A percentile compares a stretch with the other conserved stretches of the same genome.
phyloP scores from a whole-genome alignment of 2,329 filamentous ascomycete genomes.

The Penicillium paneum region DNA sequence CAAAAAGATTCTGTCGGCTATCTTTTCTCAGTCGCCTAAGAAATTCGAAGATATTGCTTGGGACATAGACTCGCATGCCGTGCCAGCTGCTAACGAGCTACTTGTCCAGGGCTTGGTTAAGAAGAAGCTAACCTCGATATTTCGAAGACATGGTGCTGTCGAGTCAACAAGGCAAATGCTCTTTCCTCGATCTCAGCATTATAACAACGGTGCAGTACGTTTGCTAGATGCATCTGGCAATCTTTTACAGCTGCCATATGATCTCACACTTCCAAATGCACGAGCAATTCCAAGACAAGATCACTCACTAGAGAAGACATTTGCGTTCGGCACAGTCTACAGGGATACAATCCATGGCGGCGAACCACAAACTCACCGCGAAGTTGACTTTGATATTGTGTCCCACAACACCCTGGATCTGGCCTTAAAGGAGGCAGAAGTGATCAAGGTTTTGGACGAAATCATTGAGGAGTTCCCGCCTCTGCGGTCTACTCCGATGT shows the following conservation, averaged over 20 bases:
- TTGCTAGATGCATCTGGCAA: slow-evolving; percentile 79
- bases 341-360: slow-evolving; percentile 74
- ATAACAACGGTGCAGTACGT: slow-evolving; percentile 70
- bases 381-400: slow-evolving; percentile 96
- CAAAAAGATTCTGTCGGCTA: slow-evolving; percentile 78
- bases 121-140: slow-evolving; percentile 70
- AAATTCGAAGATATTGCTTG: slow-evolving; percentile 78
- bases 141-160: slow-evolving; percentile 83
- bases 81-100: slow-evolving; percentile 51
- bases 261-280: slow-evolving; percentile 85
- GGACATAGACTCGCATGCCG: slow-evolving; percentile 63
- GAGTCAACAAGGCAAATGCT: slow-evolving; percentile 71
- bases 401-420: slow-evolving; percentile 76
- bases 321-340: slow-evolving; percentile 84
- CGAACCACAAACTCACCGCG: slow-evolving; percentile 76
- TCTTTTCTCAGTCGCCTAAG: slow-evolving; percentile 74
- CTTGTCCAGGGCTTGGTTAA: slow-evolving; percentile 72
- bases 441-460: slow-evolving; percentile 91
- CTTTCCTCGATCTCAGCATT: slow-evolving; percentile 79
- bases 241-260: slow-evolving; percentile 90
- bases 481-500: slow-evolving; percentile 69
- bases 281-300: slow-evolving; percentile 69
- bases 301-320: slow-evolving; percentile 68
- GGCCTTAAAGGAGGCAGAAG: slow-evolving; percentile 86
- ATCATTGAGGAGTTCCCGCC: slow-evolving; percentile 77